phyloP scores from a whole-genome alignment of 495 filamentous ascomycete genomes.

The Xylaria longipes region DNA sequence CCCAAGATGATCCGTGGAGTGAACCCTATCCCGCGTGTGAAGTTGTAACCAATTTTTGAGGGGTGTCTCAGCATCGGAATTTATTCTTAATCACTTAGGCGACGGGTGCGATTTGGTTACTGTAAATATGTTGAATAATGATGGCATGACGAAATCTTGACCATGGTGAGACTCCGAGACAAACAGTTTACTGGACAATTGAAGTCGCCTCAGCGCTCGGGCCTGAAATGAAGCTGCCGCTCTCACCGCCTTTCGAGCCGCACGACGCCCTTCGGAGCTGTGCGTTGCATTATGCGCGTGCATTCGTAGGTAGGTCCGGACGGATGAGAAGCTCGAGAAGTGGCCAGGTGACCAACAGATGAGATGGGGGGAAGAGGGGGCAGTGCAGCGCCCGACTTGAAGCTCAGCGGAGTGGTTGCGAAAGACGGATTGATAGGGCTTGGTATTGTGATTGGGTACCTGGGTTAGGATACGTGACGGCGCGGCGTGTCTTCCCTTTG shows the following conservation, averaged over 20 bases:
- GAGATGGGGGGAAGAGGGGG: conserved; percentile 17
- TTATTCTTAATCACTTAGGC: conserved; percentile 17
- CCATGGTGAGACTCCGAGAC: not conserved
- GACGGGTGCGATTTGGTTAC: not conserved
- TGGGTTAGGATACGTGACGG: conserved; percentile 58
- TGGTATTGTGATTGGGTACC: conserved; percentile 39
- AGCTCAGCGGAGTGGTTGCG: not conserved
- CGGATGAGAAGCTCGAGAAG: conserved; percentile 24
- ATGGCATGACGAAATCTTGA: conserved; percentile 13
- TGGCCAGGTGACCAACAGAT: conserved; percentile 22
- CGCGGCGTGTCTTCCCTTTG: conserved; percentile 55
- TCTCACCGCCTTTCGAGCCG: conserved; percentile 26
- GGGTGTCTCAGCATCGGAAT: not conserved
- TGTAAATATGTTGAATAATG: conserved; percentile 8
- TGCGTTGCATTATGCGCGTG: conserved; percentile 22
- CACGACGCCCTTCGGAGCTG: conserved; percentile 17
- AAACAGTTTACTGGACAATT: not conserved
- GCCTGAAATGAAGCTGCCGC: conserved; percentile 12
- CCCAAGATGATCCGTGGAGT: not conserved
- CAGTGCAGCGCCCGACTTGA: conserved; percentile 17
- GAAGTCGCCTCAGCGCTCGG: not conserved
- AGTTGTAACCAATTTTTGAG: conserved; percentile 21
- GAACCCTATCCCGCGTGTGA: conserved; percentile 13
- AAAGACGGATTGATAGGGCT: conserved; percentile 14
- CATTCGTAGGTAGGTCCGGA: conserved; percentile 6